Base-by-base conservation (phyloP, 805 yeast genomes). In the Metschnikowia anglica region DNA sequence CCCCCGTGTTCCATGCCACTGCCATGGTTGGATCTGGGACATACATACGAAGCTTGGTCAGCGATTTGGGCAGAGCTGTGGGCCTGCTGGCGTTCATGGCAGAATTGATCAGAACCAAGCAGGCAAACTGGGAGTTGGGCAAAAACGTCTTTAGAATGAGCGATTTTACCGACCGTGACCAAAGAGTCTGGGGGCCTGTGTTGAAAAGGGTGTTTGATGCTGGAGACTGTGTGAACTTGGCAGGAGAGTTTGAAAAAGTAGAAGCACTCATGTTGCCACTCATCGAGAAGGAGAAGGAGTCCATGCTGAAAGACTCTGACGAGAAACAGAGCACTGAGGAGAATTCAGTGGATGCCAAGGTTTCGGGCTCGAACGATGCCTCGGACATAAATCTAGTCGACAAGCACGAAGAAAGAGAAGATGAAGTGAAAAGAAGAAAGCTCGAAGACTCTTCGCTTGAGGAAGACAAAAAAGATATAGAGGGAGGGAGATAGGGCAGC, bases 1-100 rank as follows among this genome's bases (percentile, higher is more conserved):
- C 88, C 2, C 93, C 95, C 2, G 54, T 84, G 37, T 55, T 91
- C 19, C 90, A 85, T 54, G 79, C 93, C 52, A 76, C 74, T 12
- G 79, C 95, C 3, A 75, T 78, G 26, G 99, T 91, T 0, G 85
- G 96, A 1, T 88, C 97, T 0, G 99, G 99, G 1, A 93, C 98
- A 0, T 93, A 93, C 56, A 89, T 93, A 37, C 76, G 99, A 52
- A 85, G 97, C 2, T 67, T 93, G 41, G 74, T 93, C 37, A 88
- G 95, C 63, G 99, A 93, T 57, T 72, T 87, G 33, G 98, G 96
- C 2, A 77, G 85, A 46, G 85, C 91, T 0, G 66, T 90, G 58
- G 82, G 84, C 13, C 80, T 90, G 0, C 79, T 87, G 19, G 88
- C 96, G 0, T 88, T 88, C 58, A 90, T 93, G 96, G 96, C 85